Percentiles rank a stretch among this genome's conserved stretches.
phyloP scores from a whole-genome alignment of 495 filamentous ascomycete genomes.

The Barbatosphaeria neglecta region DNA sequence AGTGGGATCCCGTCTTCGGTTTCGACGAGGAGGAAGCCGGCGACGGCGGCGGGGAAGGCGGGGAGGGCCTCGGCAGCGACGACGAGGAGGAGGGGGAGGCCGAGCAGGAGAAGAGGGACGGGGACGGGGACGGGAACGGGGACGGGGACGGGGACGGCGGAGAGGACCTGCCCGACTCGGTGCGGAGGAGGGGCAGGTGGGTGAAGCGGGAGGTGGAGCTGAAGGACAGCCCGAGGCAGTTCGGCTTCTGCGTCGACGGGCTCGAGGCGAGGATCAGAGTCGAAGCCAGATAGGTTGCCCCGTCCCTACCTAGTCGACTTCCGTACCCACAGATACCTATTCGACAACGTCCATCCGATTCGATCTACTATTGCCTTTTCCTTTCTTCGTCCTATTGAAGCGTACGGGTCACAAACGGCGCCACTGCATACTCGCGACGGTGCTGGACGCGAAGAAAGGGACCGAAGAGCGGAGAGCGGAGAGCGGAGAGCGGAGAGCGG shows the following conservation, averaged over 20 bases:
- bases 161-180: no score
- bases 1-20: constrained; percentile 65
- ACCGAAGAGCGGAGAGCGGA: no score
- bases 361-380: no score
- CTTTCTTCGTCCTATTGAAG: no score
- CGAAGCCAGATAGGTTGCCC: constrained; percentile 25
- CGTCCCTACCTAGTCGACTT: background rate
- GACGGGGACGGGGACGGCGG: constrained; percentile 1
- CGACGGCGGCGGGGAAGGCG: constrained; percentile 51
- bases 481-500: no score
- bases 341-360: no score
- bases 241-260: constrained; percentile 74
- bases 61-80: constrained; percentile 46
- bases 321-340: no score
- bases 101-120: constrained; percentile 5
- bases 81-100: constrained; percentile 33
- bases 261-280: constrained; percentile 57
- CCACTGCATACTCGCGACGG: no score
- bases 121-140: background rate
- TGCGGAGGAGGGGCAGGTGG: constrained; percentile 39
- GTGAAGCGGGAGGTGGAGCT: constrained; percentile 69
- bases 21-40: constrained; percentile 47
- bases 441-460: background rate
- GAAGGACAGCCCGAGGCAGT: constrained; percentile 64
- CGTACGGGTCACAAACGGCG: no score